phyloP scores from a whole-genome alignment of 148 eudicot species.

The Rhododendron molle region DNA sequence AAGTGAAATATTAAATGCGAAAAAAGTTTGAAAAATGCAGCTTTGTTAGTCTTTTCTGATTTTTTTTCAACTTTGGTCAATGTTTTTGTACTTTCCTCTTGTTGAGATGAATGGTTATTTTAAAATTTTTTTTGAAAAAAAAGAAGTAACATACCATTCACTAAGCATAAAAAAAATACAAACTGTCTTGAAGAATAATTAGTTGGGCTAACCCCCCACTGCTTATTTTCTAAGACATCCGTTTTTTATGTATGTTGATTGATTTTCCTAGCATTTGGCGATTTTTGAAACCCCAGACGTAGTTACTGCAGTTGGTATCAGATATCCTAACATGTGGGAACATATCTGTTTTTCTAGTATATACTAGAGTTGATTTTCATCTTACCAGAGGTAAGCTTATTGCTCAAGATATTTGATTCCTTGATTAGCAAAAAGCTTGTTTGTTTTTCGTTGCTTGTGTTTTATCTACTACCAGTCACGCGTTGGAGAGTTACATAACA shows the following conservation, averaged over 20 bases:
- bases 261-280: not conserved
- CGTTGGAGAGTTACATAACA: not conserved
- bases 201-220: not conserved
- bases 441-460: not conserved
- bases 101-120: not conserved
- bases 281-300: not conserved
- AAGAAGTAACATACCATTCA: not conserved
- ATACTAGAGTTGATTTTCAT: not conserved
- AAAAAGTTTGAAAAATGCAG: not conserved
- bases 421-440: not conserved
- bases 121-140: too few species aligned
- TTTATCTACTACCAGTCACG: constrained; percentile 7
- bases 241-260: not conserved
- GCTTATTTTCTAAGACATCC: not conserved
- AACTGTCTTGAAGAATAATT: not conserved
- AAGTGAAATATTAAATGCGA: not conserved
- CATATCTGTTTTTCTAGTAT: not conserved
- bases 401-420: not conserved
- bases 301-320: not conserved
- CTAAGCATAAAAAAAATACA: not conserved
- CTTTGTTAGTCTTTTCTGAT: not conserved
- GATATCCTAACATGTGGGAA: not conserved
- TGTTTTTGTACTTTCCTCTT: not conserved
- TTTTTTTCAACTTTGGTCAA: not conserved
- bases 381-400: not conserved